These are phyloP conservation scores for Flaveria sonorensis DNA, from an alignment of 129 eudicot genomes.

Conservation along the genomic window DNA sequence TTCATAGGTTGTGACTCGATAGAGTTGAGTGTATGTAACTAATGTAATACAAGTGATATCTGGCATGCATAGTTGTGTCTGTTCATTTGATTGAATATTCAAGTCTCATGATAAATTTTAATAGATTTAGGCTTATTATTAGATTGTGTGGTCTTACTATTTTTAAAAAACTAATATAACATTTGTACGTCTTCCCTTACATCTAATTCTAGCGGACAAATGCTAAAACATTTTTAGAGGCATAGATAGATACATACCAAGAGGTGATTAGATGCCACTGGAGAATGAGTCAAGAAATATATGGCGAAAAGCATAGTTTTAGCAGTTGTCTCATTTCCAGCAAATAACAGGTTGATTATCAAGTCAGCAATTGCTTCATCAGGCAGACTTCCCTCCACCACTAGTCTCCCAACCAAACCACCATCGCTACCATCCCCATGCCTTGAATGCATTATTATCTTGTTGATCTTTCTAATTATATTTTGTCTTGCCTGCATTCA, in stretches of 20 bases:
- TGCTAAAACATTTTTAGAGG: too few species aligned
- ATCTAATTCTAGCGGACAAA: too few species aligned
- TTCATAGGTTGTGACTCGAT: too few species aligned
- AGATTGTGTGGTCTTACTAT: too few species aligned
- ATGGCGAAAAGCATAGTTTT: constrained; percentile 85
- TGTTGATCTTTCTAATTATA: constrained; percentile 58
- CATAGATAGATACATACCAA: constrained; percentile 38
- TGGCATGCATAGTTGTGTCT: too few species aligned
- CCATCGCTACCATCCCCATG: constrained; percentile 39
- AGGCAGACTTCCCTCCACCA: constrained; percentile 62
- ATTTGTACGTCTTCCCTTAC: too few species aligned
- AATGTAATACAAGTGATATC: too few species aligned
- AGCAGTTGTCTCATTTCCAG: constrained; percentile 83
- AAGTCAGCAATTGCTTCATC: constrained; percentile 70
- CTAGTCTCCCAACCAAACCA: constrained; percentile 63
- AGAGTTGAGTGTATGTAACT: too few species aligned
- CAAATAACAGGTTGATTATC: constrained; percentile 73
- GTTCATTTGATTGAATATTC: too few species aligned
- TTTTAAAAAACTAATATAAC: too few species aligned
- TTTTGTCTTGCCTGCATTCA: constrained; percentile 60
- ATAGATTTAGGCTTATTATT: too few species aligned
- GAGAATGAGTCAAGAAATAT: constrained; percentile 63
- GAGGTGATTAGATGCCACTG: constrained; percentile 52
- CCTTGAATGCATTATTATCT: constrained; percentile 31
- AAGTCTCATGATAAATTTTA: too few species aligned